phyloP scores from a whole-genome alignment of 306 rosid genomes.

The Notholithocarpus densiflorus region DNA sequence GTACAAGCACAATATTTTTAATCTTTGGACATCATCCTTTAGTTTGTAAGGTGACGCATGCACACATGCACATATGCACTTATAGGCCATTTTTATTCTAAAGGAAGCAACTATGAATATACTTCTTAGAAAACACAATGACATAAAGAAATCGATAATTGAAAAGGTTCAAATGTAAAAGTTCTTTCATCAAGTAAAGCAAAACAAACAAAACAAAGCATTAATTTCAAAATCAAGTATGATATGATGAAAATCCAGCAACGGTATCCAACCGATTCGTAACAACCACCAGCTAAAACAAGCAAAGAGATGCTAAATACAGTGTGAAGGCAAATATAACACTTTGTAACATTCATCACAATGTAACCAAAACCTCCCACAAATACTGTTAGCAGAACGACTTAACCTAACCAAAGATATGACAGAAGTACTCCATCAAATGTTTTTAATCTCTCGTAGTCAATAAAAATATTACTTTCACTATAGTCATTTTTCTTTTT shows the following conservation, averaged over 20 bases:
- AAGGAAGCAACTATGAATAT: not conserved
- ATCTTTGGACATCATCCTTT: not conserved
- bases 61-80: not conserved
- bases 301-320: too few species aligned
- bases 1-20: not conserved
- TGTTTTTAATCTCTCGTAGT: not conserved
- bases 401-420: not conserved
- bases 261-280: not conserved
- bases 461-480: not conserved
- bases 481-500: not conserved
- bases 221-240: not conserved
- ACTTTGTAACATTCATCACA: not conserved
- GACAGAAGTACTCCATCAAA: not conserved
- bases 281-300: not conserved
- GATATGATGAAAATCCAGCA: not conserved
- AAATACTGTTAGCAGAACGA: not conserved
- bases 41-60: constrained; percentile 14
- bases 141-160: not conserved
- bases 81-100: not conserved
- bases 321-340: not conserved
- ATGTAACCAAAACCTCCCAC: not conserved
- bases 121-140: not conserved
- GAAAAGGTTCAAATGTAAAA: not conserved
- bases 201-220: not conserved
- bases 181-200: not conserved